Percentiles rank a stretch among this genome's conserved stretches.
phyloP scores from a whole-genome alignment of 139 green algal species.

The Tetraselmis chui region DNA sequence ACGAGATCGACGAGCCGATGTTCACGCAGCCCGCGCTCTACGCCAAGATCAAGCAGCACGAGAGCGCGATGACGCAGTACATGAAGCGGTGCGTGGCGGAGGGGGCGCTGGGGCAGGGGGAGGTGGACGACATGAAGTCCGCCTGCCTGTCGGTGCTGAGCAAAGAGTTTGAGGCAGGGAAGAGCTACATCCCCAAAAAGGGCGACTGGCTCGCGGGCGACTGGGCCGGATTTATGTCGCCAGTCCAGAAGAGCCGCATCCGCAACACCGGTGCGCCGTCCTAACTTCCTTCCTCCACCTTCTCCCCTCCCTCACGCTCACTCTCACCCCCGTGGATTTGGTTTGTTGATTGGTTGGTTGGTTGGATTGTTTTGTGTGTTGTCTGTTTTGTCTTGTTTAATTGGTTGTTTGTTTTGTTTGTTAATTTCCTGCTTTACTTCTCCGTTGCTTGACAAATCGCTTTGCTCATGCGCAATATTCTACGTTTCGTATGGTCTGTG shows the following conservation, averaged over 20 bases:
- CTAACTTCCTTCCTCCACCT: too few relatives aligned
- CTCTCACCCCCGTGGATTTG: too few relatives aligned
- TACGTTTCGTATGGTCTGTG: too few relatives aligned
- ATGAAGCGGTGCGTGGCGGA: conserved; percentile 65
- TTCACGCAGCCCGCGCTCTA: conserved; percentile 99
- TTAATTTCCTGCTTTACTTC: too few relatives aligned
- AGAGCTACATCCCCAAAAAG: conserved; percentile 70
- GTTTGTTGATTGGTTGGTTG: too few relatives aligned
- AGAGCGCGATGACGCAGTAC: conserved; percentile 68
- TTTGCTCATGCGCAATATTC: too few relatives aligned
- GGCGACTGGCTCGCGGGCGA: conserved; percentile 82
- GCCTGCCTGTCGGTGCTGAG: conserved; percentile 39
- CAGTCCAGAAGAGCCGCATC: conserved; percentile 80
- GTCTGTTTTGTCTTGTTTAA: too few relatives aligned
- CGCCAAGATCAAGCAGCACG: conserved; percentile 66
- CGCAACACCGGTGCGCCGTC: conserved; percentile 76
- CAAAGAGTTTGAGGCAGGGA: conserved; percentile 71
- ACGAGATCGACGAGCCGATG: conserved; percentile 98
- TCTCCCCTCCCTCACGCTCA: too few relatives aligned
- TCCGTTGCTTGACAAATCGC: too few relatives aligned
- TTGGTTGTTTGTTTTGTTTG: too few relatives aligned
- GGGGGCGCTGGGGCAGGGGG: conserved; percentile 54
- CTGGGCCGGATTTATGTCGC: conserved; percentile 90
- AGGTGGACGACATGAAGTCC: conserved; percentile 59
- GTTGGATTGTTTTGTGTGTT: too few relatives aligned